Evolutionary conservation across 2,329 filamentous ascomycete genomes (phyloP).

Genomic region (Nemania sp.): DNA sequence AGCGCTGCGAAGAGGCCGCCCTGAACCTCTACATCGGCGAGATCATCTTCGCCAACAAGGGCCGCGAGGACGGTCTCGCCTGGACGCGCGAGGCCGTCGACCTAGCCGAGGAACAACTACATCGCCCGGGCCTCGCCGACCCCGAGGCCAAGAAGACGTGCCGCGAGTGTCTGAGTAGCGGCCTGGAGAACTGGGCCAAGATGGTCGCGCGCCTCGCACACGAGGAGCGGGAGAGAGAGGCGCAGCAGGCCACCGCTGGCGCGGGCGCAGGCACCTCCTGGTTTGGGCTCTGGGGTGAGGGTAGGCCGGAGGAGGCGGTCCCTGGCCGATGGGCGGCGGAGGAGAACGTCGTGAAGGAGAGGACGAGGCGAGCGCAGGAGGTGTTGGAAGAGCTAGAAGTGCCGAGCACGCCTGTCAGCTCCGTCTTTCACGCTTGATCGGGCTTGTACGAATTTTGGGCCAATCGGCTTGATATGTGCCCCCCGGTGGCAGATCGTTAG

Average conservation of each 20-base stretch:
- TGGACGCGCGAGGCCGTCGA: slow-evolving; percentile 94
- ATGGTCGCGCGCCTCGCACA: slow-evolving; percentile 78
- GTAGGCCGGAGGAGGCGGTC: slow-evolving; percentile 45
- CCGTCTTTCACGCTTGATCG: slow-evolving; percentile 57
- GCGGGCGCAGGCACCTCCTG: slow-evolving; percentile 45
- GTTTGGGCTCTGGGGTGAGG: slow-evolving; percentile 57
- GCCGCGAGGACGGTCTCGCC: slow-evolving; percentile 77
- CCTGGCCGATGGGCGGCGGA: slow-evolving; percentile 67
- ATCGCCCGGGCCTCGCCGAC: slow-evolving; percentile 59
- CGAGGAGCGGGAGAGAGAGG: slow-evolving; percentile 47
- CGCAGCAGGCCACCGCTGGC: background rate
- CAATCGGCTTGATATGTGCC: background rate
- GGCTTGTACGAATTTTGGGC: background rate
- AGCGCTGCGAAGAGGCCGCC: slow-evolving; percentile 85
- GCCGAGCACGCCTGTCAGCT: slow-evolving; percentile 51
- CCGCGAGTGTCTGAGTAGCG: slow-evolving; percentile 79
- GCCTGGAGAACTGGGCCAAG: slow-evolving; percentile 82
- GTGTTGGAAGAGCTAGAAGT: slow-evolving; percentile 63
- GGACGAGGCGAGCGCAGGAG: slow-evolving; percentile 63
- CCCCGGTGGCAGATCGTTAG: background rate
- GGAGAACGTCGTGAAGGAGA: slow-evolving; percentile 65
- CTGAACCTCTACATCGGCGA: slow-evolving; percentile 93
- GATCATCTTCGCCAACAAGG: slow-evolving; percentile 78
- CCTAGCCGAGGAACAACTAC: slow-evolving; percentile 77
- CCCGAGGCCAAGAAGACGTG: slow-evolving; percentile 71